Percentiles rank a stretch among this genome's conserved stretches.
phyloP scores from a whole-genome alignment of 2,329 filamentous ascomycete genomes.

The Penicillium corylophilum region DNA sequence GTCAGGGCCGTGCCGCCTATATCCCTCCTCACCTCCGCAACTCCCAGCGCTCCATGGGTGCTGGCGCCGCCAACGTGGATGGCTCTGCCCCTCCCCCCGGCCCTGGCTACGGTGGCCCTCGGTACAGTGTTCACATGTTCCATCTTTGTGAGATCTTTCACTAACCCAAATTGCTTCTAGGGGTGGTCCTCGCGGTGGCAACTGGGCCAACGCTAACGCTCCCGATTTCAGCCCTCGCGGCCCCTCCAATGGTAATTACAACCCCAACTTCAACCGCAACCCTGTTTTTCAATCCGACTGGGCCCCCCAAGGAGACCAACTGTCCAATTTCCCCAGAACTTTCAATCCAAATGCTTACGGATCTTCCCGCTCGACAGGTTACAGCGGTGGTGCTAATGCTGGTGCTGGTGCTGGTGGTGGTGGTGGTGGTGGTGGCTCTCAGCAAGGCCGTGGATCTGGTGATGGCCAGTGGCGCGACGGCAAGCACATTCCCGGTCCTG shows the following conservation, averaged over 20 bases:
- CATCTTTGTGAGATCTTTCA: conserved; percentile 2
- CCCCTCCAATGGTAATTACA: conserved; percentile 39
- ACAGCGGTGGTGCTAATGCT: conserved; percentile 45
- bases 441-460: conserved; percentile 68
- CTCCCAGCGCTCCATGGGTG: conserved; percentile 34
- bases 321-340: too few relatives aligned
- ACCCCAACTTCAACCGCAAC: conserved; percentile 20
- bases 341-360: conserved; percentile 65
- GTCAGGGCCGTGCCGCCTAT: conserved; percentile 58
- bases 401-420: conserved; percentile 46
- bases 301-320: conserved; percentile 38
- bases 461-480: conserved; percentile 96
- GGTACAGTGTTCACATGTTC: conserved; percentile 29
- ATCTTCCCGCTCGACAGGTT: conserved; percentile 50
- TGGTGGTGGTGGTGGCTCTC: conserved; percentile 22
- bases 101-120: conserved; percentile 35
- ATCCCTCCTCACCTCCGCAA: conserved; percentile 64
- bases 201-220: conserved; percentile 59
- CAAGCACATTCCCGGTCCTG: conserved; percentile 88
- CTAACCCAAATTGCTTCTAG: conserved; percentile 23
- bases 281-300: too few relatives aligned
- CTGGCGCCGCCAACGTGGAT: conserved; percentile 39
- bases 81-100: conserved; percentile 34
- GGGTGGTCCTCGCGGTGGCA: conserved; percentile 35
- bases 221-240: conserved; percentile 55